Conservation (phyloP, 1,284 basidiomycete species). For the Tylopilus orsonianus region DNA sequence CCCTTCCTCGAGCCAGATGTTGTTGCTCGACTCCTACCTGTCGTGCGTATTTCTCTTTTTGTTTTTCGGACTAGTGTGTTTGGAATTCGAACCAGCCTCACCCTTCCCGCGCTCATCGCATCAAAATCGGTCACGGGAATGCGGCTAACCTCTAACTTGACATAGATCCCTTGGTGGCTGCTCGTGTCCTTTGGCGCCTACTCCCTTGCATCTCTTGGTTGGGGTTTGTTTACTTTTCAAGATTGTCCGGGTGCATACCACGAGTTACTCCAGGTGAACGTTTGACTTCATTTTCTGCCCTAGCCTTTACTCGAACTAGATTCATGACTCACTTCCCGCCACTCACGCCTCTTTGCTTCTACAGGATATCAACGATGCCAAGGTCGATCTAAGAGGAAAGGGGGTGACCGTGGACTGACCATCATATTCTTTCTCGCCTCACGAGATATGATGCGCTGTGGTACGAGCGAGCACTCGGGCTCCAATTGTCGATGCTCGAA, state of each 20-base stretch:
- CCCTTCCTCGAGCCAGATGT: constrained; percentile 53
- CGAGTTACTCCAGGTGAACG: constrained; percentile 57
- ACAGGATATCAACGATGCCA: constrained; percentile 69
- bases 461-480: no score
- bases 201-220: constrained; percentile 69
- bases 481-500: no score
- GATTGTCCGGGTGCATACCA: constrained; percentile 79
- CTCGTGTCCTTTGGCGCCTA: constrained; percentile 75
- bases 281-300: not conserved
- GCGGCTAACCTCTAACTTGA: not conserved
- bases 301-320: not conserved
- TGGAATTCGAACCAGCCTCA: no score
- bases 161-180: constrained; percentile 74
- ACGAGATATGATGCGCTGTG: no score
- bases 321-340: not conserved
- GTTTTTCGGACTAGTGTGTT: no score
- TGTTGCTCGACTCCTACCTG: constrained; percentile 54
- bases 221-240: constrained; percentile 68
- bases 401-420: constrained; percentile 69
- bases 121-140: not conserved
- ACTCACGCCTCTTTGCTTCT: not conserved
- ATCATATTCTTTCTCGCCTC: not conserved
- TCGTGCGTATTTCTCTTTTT: constrained; percentile 25
- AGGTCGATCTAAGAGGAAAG: constrained; percentile 63
- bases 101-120: not conserved